These are phyloP conservation scores for Daldinia decipiens DNA, from an alignment of 495 filamentous ascomycete species.

Conservation along the genomic window DNA sequence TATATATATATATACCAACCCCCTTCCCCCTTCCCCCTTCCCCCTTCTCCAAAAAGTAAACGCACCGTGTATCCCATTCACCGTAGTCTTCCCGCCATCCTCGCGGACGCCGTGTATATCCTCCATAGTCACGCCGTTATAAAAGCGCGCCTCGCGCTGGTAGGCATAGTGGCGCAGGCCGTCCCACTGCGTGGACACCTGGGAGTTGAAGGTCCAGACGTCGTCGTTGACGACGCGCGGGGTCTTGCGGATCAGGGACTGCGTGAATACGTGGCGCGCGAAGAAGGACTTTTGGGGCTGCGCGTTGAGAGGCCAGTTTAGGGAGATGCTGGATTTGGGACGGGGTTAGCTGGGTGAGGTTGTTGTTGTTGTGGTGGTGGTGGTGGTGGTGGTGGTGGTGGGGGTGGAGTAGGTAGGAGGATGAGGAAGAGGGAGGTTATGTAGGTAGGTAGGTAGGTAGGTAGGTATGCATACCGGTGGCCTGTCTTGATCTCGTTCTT, in stretches of 20 bases:
- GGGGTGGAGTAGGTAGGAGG: no score
- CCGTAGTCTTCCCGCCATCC: slow-evolving; percentile 48
- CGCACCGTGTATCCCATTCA: slow-evolving; percentile 64
- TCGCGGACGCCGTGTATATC: slow-evolving; percentile 60
- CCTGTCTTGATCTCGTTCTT: slow-evolving; percentile 64
- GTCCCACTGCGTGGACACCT: slow-evolving; percentile 60
- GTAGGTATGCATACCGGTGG: slow-evolving; percentile 34
- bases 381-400: no score
- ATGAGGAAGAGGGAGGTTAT: no score
- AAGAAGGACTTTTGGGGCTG: slow-evolving; percentile 54
- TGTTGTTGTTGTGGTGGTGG: no score
- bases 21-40: background rate
- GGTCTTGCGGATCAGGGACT: slow-evolving; percentile 52
- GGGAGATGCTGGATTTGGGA: slow-evolving; percentile 49
- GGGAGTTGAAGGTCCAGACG: slow-evolving; percentile 69
- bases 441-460: no score
- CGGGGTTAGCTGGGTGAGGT: no score
- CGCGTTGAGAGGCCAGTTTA: slow-evolving; percentile 58
- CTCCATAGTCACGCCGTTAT: slow-evolving; percentile 67
- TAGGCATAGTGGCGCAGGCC: slow-evolving; percentile 61
- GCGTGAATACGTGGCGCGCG: slow-evolving; percentile 52
- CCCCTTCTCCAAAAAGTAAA: background rate
- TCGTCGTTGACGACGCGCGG: slow-evolving; percentile 65
- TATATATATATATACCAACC: no score
- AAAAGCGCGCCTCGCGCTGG: slow-evolving; percentile 65